Conservation (phyloP, 2,329 filamentous ascomycete species). For the Aureobasidium vineae region DNA sequence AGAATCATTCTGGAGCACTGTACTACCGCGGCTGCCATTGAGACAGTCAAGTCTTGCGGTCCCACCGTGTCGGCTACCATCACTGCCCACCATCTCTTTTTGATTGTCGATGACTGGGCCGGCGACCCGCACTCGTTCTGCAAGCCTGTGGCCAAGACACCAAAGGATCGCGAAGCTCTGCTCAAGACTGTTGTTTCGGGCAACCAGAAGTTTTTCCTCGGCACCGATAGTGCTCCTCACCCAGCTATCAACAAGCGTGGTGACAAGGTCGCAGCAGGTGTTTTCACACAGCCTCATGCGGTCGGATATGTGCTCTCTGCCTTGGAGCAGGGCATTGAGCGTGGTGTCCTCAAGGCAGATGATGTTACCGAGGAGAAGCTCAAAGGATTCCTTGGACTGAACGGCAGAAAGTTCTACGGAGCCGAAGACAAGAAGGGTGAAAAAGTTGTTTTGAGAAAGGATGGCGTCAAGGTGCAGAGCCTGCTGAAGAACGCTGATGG, state of each 20-base stretch:
- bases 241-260: slow-evolving; percentile 60
- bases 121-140: slow-evolving; percentile 75
- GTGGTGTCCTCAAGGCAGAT: slow-evolving; percentile 53
- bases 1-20: slow-evolving; percentile 75
- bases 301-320: slow-evolving; percentile 64
- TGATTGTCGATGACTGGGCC: slow-evolving; percentile 73
- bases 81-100: slow-evolving; percentile 80
- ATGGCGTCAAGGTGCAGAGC: slow-evolving; percentile 55
- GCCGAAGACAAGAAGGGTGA: slow-evolving; percentile 48
- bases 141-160: slow-evolving; percentile 65
- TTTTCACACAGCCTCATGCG: slow-evolving; percentile 75
- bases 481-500: slow-evolving; percentile 55
- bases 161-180: slow-evolving; percentile 69
- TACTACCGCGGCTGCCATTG: slow-evolving; percentile 76
- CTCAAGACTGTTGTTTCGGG: slow-evolving; percentile 62
- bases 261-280: slow-evolving; percentile 63
- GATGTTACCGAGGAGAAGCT: slow-evolving; percentile 56
- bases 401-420: slow-evolving; percentile 58
- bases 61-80: slow-evolving; percentile 76
- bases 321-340: slow-evolving; percentile 61
- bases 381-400: slow-evolving; percentile 58
- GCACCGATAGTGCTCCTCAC: slow-evolving; percentile 71
- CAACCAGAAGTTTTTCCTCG: slow-evolving; percentile 69
- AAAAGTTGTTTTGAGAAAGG: slow-evolving; percentile 58
- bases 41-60: slow-evolving; percentile 73